Evolutionary conservation across 306 rosid genomes (phyloP).

Genomic region (Lathyrus tuberosus): DNA sequence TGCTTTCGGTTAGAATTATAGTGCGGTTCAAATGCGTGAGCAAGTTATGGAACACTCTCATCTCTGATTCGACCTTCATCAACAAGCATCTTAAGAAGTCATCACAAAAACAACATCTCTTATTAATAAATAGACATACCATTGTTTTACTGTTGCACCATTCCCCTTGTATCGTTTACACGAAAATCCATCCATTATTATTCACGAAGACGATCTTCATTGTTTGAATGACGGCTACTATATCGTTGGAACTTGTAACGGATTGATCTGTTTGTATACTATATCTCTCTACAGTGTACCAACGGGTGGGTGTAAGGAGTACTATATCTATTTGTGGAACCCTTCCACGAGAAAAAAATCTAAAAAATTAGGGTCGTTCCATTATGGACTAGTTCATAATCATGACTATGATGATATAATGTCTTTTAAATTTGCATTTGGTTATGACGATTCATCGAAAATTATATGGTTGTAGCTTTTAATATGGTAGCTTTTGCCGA

Average conservation of each 20-base stretch:
- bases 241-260: not conserved
- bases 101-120: not conserved
- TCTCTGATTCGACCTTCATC: not conserved
- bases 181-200: not conserved
- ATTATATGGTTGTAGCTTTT: not conserved
- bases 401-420: too few relatives aligned
- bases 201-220: not conserved
- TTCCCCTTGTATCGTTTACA: not conserved
- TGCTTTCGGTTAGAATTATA: not conserved
- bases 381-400: too few relatives aligned
- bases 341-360: not conserved
- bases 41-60: not conserved
- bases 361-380: not conserved
- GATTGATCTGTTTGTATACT: not conserved
- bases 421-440: not conserved
- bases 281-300: not conserved
- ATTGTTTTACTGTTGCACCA: not conserved
- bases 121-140: too few relatives aligned
- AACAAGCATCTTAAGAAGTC: not conserved
- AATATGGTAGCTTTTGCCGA: not conserved
- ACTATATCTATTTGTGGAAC: not conserved
- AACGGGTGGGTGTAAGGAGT: too few relatives aligned
- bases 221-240: fast-evolving
- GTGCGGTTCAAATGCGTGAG: not conserved
- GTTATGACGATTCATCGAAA: not conserved